Conservation (phyloP, 2,329 filamentous ascomycete genomes). For the Xylariaceae sp. region DNA sequence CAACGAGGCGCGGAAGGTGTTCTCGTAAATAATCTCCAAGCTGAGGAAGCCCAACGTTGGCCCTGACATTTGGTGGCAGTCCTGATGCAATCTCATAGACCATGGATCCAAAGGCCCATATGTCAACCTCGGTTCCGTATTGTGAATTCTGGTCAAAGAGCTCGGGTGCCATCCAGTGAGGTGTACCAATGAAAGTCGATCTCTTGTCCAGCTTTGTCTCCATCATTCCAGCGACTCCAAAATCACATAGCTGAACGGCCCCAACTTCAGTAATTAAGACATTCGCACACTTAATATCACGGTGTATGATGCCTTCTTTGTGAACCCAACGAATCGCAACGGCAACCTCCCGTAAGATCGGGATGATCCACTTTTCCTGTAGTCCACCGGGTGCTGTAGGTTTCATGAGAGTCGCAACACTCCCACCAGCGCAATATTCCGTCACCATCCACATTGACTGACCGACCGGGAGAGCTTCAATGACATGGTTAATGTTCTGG, state of each 20-base stretch:
- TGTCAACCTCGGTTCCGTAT: slow-evolving; percentile 75
- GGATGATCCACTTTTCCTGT: slow-evolving; percentile 71
- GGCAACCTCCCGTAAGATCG: slow-evolving; percentile 67
- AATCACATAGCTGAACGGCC: slow-evolving; percentile 79
- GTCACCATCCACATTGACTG: slow-evolving; percentile 87
- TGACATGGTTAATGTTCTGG: slow-evolving; percentile 78
- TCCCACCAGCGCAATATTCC: slow-evolving; percentile 84
- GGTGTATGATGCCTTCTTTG: slow-evolving; percentile 68
- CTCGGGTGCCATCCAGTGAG: slow-evolving; percentile 86
- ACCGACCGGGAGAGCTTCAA: slow-evolving; percentile 76
- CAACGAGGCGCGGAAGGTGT: slow-evolving; percentile 69
- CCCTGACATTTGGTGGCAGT: slow-evolving; percentile 68
- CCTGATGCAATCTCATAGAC: slow-evolving; percentile 81
- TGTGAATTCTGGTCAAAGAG: slow-evolving; percentile 66
- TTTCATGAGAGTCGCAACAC: slow-evolving; percentile 73
- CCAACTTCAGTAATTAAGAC: slow-evolving; percentile 78
- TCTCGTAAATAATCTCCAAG: slow-evolving; percentile 61
- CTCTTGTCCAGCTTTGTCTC: slow-evolving; percentile 77
- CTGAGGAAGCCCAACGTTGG: slow-evolving; percentile 54
- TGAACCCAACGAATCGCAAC: slow-evolving; percentile 71
- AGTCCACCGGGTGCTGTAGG: slow-evolving; percentile 67
- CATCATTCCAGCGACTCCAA: slow-evolving; percentile 78
- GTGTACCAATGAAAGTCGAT: slow-evolving; percentile 79
- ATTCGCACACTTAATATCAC: slow-evolving; percentile 77
- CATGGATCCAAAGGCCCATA: slow-evolving; percentile 84